These are phyloP conservation scores for Trifolium dubium DNA, from an alignment of 306 rosid species.

Conservation along the genomic window DNA sequence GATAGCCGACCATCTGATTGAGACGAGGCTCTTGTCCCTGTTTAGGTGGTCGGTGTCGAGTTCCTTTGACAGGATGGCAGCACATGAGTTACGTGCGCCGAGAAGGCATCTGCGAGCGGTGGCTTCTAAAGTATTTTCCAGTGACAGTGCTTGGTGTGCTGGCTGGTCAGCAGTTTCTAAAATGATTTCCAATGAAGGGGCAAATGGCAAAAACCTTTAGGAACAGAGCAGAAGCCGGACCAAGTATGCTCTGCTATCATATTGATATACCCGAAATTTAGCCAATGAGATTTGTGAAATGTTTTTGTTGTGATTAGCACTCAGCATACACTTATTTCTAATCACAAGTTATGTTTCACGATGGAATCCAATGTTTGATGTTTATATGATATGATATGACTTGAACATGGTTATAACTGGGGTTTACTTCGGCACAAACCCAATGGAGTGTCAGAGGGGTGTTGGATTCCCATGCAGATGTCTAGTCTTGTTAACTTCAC, in stretches of 20 bases:
- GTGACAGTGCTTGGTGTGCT: not conserved
- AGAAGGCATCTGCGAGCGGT: not conserved
- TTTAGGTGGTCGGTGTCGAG: not conserved
- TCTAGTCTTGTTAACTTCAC: not conserved
- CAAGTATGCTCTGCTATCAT: not conserved
- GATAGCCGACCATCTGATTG: not conserved
- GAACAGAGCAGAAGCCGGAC: not conserved
- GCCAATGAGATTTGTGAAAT: too few species aligned
- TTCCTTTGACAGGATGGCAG: not conserved
- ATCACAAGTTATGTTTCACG: not conserved
- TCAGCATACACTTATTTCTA: too few species aligned
- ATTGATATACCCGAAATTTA: slow-evolving; percentile 1
- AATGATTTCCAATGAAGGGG: not conserved
- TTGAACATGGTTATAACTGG: not conserved
- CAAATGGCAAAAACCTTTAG: not conserved
- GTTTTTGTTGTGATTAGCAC: too few species aligned
- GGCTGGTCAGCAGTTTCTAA: not conserved
- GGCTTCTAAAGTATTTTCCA: not conserved
- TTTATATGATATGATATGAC: not conserved
- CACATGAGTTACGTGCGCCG: not conserved
- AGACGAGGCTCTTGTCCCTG: not conserved
- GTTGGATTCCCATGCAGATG: too few species aligned
- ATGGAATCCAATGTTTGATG: not conserved
- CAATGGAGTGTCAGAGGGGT: too few species aligned
- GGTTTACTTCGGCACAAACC: not conserved